A percentile compares a stretch with the other conserved stretches of the same genome.
phyloP scores from a whole-genome alignment of 192 early-diverging fungal species.

The Coemansia reversa region DNA sequence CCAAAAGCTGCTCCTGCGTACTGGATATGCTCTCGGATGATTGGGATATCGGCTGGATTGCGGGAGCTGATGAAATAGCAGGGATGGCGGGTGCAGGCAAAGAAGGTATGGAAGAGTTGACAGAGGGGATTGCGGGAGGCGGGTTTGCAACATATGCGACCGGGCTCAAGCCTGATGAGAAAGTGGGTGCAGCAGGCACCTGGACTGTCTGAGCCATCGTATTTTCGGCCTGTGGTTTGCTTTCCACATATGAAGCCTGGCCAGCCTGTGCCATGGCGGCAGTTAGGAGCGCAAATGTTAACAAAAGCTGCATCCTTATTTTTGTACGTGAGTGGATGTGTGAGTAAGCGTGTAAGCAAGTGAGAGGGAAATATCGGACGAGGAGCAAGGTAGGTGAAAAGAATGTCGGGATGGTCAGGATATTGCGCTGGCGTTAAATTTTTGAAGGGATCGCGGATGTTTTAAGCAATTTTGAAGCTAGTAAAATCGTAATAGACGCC shows the following conservation, averaged over 20 bases:
- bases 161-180: conserved; percentile 7
- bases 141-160: conserved; percentile 31
- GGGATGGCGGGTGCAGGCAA: conserved; percentile 2
- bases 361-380: neutral
- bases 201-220: neutral
- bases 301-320: conserved; percentile 35
- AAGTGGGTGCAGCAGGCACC: conserved; percentile 1
- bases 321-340: conserved; percentile 1
- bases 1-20: conserved; percentile 12
- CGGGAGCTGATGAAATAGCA: conserved; percentile 5
- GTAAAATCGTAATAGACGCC: neutral
- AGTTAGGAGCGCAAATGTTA: conserved; percentile 39
- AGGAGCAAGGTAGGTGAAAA: neutral
- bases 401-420: neutral
- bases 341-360: neutral
- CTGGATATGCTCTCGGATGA: neutral
- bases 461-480: neutral
- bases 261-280: conserved; percentile 29
- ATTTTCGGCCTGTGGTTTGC: conserved; percentile 13
- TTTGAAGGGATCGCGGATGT: neutral
- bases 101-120: conserved; percentile 1
- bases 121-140: conserved; percentile 15
- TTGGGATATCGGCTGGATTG: neutral
- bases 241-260: conserved; percentile 28
- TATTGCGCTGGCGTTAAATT: neutral